Evolutionary conservation across 2,329 filamentous ascomycete species (phyloP).

Genomic region (Nigrospora osmanthi): DNA sequence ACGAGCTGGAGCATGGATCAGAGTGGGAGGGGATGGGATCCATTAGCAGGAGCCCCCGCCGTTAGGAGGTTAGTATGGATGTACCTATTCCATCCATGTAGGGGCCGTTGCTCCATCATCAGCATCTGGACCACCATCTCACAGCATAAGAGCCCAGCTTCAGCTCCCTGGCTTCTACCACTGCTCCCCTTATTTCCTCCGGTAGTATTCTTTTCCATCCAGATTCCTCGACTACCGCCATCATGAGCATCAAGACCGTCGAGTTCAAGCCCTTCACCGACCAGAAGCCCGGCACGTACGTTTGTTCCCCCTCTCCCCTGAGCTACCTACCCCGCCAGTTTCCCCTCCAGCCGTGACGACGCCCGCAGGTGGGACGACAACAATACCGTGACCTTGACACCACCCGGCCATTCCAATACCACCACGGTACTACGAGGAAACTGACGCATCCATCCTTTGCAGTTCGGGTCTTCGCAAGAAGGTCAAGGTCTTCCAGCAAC

Average conservation of each 20-base stretch:
- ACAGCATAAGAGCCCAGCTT: neutral
- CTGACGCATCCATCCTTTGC: constrained; percentile 13
- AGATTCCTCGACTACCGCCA: constrained; percentile 13
- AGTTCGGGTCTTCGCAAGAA: constrained; percentile 98
- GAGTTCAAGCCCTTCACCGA: constrained; percentile 80
- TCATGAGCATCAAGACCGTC: constrained; percentile 70
- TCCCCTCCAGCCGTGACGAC: neutral
- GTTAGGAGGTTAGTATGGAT: no score
- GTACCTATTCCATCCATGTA: neutral
- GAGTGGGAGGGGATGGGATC: no score
- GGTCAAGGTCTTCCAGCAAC: constrained; percentile 94
- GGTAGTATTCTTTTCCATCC: neutral
- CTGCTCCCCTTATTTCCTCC: neutral
- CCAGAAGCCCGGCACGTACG: constrained; percentile 99
- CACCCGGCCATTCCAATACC: no score
- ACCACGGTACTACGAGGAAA: neutral
- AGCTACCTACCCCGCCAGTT: constrained; percentile 25
- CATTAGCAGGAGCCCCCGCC: neutral
- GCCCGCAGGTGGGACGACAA: neutral
- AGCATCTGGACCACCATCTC: neutral
- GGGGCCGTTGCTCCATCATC: neutral
- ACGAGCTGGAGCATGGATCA: no score
- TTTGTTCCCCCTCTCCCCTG: constrained; percentile 24
- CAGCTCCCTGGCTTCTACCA: neutral
- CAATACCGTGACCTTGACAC: neutral